These are phyloP conservation scores for Lentinula sp. DNA, from an alignment of 768 basidiomycete genomes.

Conservation along the genomic window DNA sequence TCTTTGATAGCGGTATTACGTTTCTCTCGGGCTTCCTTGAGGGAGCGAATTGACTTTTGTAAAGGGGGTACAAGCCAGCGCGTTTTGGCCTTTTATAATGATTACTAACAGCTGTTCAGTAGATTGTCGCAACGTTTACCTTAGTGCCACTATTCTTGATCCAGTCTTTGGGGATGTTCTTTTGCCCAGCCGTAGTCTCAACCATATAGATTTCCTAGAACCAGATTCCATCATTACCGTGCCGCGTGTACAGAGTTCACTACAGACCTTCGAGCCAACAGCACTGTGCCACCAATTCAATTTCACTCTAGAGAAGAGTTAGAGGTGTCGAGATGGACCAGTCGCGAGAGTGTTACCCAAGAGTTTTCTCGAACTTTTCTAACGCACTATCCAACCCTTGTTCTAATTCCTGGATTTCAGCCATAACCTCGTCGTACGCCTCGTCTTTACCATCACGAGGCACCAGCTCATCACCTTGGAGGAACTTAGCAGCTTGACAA, in stretches of 20 bases:
- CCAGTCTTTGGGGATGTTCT: conserved; percentile 80
- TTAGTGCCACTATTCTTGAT: conserved; percentile 76
- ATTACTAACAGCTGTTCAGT: neutral
- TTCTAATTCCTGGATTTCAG: conserved; percentile 69
- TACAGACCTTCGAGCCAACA: conserved; percentile 68
- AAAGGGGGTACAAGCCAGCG: conserved; percentile 79
- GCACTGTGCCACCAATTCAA: conserved; percentile 72
- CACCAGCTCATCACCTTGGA: conserved; percentile 56
- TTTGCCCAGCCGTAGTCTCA: conserved; percentile 55
- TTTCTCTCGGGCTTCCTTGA: conserved; percentile 94
- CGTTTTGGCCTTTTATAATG: conserved; percentile 45
- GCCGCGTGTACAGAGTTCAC: too few relatives aligned
- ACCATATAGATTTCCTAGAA: conserved; percentile 85
- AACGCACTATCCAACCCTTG: conserved; percentile 62
- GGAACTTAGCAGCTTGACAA: neutral
- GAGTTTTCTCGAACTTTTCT: conserved; percentile 56
- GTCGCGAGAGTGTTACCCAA: conserved; percentile 42
- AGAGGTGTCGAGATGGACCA: conserved; percentile 4
- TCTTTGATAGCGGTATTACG: conserved; percentile 72
- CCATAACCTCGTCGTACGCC: conserved; percentile 71
- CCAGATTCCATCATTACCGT: neutral
- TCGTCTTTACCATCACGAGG: conserved; percentile 85
- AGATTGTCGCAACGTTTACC: conserved; percentile 31
- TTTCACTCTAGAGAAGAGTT: conserved; percentile 33
- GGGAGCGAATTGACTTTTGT: conserved; percentile 60